Evolutionary conservation across 2,329 filamentous ascomycete genomes (phyloP), one percentile per base, ranked within the genome.

Genomic region (Microdochium nivale): DNA sequence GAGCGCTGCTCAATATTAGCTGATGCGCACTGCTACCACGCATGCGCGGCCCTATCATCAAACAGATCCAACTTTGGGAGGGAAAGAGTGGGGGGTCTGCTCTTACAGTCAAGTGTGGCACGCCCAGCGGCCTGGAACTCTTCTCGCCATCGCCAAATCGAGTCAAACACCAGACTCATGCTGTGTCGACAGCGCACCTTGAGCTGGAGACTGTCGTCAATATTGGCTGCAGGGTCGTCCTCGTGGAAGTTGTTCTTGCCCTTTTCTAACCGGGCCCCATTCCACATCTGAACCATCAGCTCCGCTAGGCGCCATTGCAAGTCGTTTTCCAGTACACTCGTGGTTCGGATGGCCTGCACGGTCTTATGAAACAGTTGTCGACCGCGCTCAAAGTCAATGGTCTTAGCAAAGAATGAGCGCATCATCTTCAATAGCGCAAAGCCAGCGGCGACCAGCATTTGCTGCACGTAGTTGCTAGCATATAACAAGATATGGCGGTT

Each of bases 261-360:
- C 57, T 66, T 69, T 33, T 80, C 77, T 10, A 80, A 67, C 11
- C 78, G 73, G n/a, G 79, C 78, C 2, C 80, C 85, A 59, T 90
- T 88, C 87, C 87, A 94, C 67, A 94, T 86, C 69, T 92, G 88
- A 5, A 88, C 87, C 75, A 92, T 86, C n/a, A 94, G 78, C 70
- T 92, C 88, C 2, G 87, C 87, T 54, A 92, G 75, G 30, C 88
- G 80, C 75, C 87, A 88, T 51, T 88, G 83, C 11, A 94, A 76
- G 62, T 94, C 88, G 60, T 92, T 92, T 54, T 84, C 80, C 44
- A 84, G 79, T 19, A 91, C 84, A 57, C 86, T 90, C 48, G 88
- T 87, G 49, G 80, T 78, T 32, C 88, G 78, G 48, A 92, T 83
- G 3, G 83, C 81, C 46, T 77, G 75, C 50, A 92, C 84, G 1